A percentile compares a stretch with the other conserved stretches of the same genome.
phyloP scores from a whole-genome alignment of 495 filamentous ascomycete species.

The Penicillium atrosanguineum region DNA sequence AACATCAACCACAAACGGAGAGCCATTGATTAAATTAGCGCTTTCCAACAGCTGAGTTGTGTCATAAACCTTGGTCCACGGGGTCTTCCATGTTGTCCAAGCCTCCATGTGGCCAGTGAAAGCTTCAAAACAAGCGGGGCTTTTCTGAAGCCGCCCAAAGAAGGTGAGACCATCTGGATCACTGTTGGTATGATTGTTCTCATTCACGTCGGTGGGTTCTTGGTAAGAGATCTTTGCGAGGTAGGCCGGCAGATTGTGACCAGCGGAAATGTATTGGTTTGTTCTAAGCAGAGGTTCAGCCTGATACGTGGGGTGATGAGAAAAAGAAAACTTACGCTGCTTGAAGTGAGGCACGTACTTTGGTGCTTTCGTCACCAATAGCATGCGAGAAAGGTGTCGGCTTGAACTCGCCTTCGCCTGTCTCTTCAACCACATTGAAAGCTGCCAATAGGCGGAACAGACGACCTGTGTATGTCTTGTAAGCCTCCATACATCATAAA shows the following conservation, averaged over 20 bases:
- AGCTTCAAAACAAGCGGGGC: constrained; percentile 29
- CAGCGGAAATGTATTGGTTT: constrained; percentile 23
- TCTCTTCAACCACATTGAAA: constrained; percentile 37
- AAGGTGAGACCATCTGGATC: constrained; percentile 35
- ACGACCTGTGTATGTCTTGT: constrained; percentile 25
- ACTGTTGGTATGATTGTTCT: constrained; percentile 31
- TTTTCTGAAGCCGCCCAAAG: constrained; percentile 25
- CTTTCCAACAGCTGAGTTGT: constrained; percentile 21
- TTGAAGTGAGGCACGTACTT: constrained; percentile 33
- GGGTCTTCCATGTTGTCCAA: constrained; percentile 28
- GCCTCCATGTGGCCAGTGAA: constrained; percentile 44
- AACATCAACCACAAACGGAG: constrained; percentile 46
- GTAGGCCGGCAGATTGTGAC: constrained; percentile 31
- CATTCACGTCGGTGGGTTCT: constrained; percentile 31
- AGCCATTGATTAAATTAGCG: constrained; percentile 13
- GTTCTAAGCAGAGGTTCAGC: constrained; percentile 9
- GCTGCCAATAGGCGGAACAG: constrained; percentile 41
- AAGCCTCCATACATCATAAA: neutral
- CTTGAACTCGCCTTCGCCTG: constrained; percentile 28
- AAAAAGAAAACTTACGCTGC: constrained; percentile 28
- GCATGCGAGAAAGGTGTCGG: constrained; percentile 37
- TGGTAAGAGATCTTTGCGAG: constrained; percentile 37
- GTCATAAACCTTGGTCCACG: constrained; percentile 36
- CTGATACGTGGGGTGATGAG: neutral
- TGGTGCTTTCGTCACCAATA: constrained; percentile 33